Evolutionary conservation across 352 stramenopile species (phyloP), one percentile per base, ranked within the genome.

Genomic region (Hyaloperonospora arabidopsidis): DNA sequence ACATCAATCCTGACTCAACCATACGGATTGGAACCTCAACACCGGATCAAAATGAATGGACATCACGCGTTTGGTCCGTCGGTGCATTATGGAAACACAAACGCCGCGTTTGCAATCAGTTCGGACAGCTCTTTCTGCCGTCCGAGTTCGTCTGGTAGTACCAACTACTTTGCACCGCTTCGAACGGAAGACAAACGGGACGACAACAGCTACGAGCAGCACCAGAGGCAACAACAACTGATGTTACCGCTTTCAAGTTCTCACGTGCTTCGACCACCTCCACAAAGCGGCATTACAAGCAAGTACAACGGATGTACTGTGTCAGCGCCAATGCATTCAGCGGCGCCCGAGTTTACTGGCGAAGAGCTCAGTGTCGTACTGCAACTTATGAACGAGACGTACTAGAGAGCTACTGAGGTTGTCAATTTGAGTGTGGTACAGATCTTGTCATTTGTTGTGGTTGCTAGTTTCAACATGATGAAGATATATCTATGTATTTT

Each of bases 371-470:
- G 72, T 38, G 68, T 66, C 3, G 70, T 76, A 22, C 46, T 76
- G 52, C 71, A 81, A 61, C 60, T 81, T 13, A 72, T 72, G 65
- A 74, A 74, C 48, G 66, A 79, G 49, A 75, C 61, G 10, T 74
- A 43, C 25, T 29, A 29, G 25, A 29, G 25, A 4, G 75, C 73
- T 11, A 69, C 79, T 15, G 79, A 89, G 54, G 85, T 89, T 45
- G 87, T 77, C n/a, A n/a, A 13, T 77, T 77, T 17, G 79, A 87
- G 65, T 44, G 79, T 83, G 28, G 79, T 89, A 53, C 25, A 29
- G 25, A 3, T 29, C 3, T 29, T 29, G 25, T 3, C 25, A 29
- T 7, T 29, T 29, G 7, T 7, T 29, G 25, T 7, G 3, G 25
- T 7, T 29, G 25, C 25, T 29, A 7, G 25, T 29, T 29, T 29